Base-by-base conservation (phyloP, 306 rosid species). In the Cercis canadensis region DNA sequence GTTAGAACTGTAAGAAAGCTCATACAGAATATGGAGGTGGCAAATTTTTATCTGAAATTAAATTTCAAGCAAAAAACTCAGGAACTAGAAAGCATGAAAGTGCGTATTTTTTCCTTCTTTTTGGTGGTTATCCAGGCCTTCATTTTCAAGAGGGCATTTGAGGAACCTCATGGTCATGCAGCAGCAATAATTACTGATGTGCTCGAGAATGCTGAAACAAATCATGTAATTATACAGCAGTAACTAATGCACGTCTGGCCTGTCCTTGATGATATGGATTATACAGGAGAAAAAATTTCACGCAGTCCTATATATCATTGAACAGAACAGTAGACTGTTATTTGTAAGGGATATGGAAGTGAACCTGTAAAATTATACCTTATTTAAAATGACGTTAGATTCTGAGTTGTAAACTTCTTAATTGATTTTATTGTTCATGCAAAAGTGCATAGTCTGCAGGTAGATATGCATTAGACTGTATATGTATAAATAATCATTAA, bases 101-200 rank as follows among this genome's bases (percentile, higher is more conserved):
- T 32, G 16, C 43, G 6, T 61, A 7, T 15, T 19, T 46, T 37
- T n/a, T n/a, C n/a, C n/a, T n/a, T 31, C 10, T 47, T 61, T 54
- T 65, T 53, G 8, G 63, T 74, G 61, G 60, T 68, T 75, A 65
- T 75, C 69, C 80, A 95, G 99, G 99, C 97, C 62, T 94, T 94
- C 87, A 91, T 91, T 97, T 84, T 94, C 87, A 94, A 75, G 81
- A 85, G 96, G 78, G 82, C 89, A 37, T 84, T 87, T 11, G 99
- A 94, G 87, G 97, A 94, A 76, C 99, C 99, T 54, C 70, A 65
- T 40, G 58, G n/a, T n/a, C n/a, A n/a, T n/a, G n/a, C n/a, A n/a
- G n/a, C n/a, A n/a, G n/a, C n/a, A n/a, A n/a, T n/a, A n/a, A n/a
- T n/a, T n/a, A n/a, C n/a, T n/a, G n/a, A n/a, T n/a, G n/a, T n/a